These are phyloP conservation scores for Sporothrix protearum DNA, from an alignment of 2,329 filamentous ascomycete species.

Conservation along the genomic window DNA sequence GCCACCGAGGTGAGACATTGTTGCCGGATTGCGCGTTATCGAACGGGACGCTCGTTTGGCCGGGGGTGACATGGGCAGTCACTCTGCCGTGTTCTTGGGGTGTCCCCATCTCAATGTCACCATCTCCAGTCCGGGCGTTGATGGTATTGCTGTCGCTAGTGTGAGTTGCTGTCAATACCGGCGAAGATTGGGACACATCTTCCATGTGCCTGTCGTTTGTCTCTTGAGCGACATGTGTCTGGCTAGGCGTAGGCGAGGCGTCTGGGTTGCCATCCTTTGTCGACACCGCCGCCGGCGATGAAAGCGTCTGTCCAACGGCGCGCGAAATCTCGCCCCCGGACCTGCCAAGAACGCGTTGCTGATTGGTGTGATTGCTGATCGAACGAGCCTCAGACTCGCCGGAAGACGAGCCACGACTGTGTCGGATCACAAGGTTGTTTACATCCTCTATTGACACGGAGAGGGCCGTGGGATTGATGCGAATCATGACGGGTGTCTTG, in stretches of 20 bases:
- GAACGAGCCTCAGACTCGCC: not conserved
- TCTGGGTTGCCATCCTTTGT: not conserved
- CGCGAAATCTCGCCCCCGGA: constrained; percentile 26
- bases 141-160: not conserved
- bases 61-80: not conserved
- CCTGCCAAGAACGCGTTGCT: not conserved
- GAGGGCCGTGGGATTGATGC: constrained; percentile 41
- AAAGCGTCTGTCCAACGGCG: too few relatives aligned
- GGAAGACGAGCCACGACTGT: constrained; percentile 4
- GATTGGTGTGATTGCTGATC: not conserved
- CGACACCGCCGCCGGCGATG: not conserved
- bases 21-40: constrained; percentile 1
- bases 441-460: constrained; percentile 43
- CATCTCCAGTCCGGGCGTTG: not conserved
- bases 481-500: constrained; percentile 38
- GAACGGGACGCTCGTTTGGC: not conserved
- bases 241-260: not conserved
- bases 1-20: constrained; percentile 10
- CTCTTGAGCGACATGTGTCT: not conserved
- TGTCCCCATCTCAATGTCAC: not conserved
- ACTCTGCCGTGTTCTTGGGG: not conserved
- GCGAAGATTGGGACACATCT: not conserved
- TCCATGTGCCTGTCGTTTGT: not conserved
- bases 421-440: constrained; percentile 34
- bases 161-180: not conserved